Conservation (phyloP, 2,329 filamentous ascomycete genomes). For the Neurospora sp. region DNA sequence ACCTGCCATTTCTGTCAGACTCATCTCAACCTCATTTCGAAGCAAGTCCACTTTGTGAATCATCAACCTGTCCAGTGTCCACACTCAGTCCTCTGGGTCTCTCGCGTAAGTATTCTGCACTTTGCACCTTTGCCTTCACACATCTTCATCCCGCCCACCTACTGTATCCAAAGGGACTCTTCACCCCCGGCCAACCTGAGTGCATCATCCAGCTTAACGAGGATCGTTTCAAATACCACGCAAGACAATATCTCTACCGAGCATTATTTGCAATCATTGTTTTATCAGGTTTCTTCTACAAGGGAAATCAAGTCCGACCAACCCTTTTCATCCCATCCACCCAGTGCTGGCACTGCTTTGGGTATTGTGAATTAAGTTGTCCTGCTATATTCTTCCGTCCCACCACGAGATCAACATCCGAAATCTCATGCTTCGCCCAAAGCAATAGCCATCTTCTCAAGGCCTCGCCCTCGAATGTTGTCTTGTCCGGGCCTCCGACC, state of each 20-base stretch:
- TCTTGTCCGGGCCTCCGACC: neutral
- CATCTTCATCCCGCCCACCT: neutral
- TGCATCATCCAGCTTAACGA: neutral
- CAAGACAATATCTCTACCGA: constrained; percentile 1
- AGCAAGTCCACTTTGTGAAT: neutral
- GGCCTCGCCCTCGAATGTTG: no score
- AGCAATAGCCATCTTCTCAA: no score
- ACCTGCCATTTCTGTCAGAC: neutral
- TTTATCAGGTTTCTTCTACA: neutral
- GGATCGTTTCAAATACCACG: neutral
- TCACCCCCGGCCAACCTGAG: neutral
- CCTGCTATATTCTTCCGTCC: no score
- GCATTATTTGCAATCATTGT: constrained; percentile 2
- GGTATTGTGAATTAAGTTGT: neutral
- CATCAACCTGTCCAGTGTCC: neutral
- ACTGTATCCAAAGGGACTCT: neutral
- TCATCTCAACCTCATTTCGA: neutral
- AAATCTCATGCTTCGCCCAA: no score
- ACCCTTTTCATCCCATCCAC: neutral
- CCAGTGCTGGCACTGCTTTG: neutral
- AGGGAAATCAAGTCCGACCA: neutral
- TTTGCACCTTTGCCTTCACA: neutral
- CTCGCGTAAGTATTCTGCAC: neutral
- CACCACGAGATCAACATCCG: no score
- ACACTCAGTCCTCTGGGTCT: neutral